Conservation (phyloP, 2,329 filamentous ascomycete genomes). For the Ceratocystis cubensis region DNA sequence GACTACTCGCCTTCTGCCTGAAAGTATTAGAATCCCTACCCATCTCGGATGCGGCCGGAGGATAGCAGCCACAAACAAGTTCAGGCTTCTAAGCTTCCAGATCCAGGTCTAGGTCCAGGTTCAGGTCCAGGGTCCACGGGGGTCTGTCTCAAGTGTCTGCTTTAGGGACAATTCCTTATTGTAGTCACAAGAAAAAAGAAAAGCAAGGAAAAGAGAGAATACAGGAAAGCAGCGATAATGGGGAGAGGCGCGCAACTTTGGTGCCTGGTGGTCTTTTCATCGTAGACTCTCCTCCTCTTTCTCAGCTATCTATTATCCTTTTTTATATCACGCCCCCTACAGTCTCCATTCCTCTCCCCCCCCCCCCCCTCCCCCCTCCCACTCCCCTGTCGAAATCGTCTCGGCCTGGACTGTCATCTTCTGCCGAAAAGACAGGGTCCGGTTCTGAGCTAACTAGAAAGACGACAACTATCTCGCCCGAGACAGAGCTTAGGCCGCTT, state of each 20-base stretch:
- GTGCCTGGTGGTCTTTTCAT: too few relatives aligned
- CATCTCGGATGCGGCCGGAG: conserved; percentile 5
- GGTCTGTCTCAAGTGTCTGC: conserved; percentile 3
- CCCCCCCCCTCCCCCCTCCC: background rate
- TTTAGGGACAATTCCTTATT: background rate
- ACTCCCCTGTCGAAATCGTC: background rate
- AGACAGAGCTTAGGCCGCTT: background rate
- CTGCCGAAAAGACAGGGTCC: conserved; percentile 6
- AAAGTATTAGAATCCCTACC: background rate
- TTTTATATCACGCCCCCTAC: background rate
- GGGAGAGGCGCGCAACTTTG: background rate
- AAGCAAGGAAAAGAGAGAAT: background rate
- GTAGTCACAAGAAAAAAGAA: background rate
- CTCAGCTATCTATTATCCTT: too few relatives aligned
- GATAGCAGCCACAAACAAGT: conserved; percentile 5
- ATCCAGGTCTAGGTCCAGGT: background rate
- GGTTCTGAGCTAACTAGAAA: background rate
- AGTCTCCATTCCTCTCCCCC: background rate
- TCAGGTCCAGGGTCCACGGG: background rate
- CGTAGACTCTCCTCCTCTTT: background rate
- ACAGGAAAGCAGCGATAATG: background rate
- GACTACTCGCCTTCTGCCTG: background rate
- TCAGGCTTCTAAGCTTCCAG: background rate
- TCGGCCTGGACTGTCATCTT: conserved; percentile 5
- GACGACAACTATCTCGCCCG: background rate